A percentile compares a stretch with the other conserved stretches of the same genome.
phyloP scores from a whole-genome alignment of 176 grass and related monocot genomes.

The Rhipidocladum racemiflorum region DNA sequence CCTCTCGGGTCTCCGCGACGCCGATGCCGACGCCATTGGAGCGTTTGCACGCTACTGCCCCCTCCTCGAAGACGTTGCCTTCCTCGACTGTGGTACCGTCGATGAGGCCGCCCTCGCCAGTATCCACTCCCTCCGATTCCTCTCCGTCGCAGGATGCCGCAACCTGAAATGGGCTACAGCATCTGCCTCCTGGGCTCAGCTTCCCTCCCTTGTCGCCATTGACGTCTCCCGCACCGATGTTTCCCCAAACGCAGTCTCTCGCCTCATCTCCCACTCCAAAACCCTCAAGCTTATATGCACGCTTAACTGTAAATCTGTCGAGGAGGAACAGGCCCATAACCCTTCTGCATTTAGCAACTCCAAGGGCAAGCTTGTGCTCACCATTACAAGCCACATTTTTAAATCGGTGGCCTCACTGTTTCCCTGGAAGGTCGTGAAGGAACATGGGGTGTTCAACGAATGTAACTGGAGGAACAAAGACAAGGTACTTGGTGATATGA shows the following conservation, averaged over 20 bases:
- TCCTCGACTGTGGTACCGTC: constrained; percentile 74
- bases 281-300: constrained; percentile 67
- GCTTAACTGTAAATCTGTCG: constrained; percentile 62
- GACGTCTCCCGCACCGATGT: constrained; percentile 87
- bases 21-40: constrained; percentile 55
- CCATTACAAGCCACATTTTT: constrained; percentile 56
- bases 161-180: constrained; percentile 86
- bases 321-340: constrained; percentile 66
- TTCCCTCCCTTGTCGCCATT: constrained; percentile 68
- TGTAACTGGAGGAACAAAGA: constrained; percentile 53
- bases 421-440: constrained; percentile 38
- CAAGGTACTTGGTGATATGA: constrained; percentile 54
- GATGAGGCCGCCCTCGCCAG: constrained; percentile 67
- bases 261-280: constrained; percentile 70
- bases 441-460: constrained; percentile 59
- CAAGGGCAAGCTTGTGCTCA: constrained; percentile 81
- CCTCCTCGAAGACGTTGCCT: constrained; percentile 66
- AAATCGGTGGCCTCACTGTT: constrained; percentile 60
- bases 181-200: constrained; percentile 64
- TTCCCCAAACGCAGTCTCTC: constrained; percentile 54
- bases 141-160: constrained; percentile 79
- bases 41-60: constrained; percentile 71
- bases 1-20: constrained; percentile 81
- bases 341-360: constrained; percentile 61
- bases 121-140: constrained; percentile 68